Conservation (phyloP, 2,329 filamentous ascomycete genomes). For the Trichoderma sp. region DNA sequence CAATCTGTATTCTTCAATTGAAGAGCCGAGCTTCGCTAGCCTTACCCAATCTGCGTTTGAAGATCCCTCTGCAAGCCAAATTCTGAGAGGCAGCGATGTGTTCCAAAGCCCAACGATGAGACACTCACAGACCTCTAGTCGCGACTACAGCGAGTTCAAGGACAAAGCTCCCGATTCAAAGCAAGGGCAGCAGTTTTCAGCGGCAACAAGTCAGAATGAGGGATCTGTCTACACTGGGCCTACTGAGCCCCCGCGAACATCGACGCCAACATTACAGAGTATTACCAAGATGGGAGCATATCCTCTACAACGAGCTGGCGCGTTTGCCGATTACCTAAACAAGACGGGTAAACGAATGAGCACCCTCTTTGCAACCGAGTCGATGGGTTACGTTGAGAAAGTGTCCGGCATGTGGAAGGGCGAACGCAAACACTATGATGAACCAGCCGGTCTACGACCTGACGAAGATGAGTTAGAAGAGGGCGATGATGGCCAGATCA, state of each 20-base stretch:
- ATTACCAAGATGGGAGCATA: constrained; percentile 64
- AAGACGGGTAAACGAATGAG: constrained; percentile 78
- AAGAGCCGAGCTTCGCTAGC: constrained; percentile 70
- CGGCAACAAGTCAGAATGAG: constrained; percentile 39
- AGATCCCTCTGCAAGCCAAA: constrained; percentile 86
- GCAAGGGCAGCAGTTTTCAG: constrained; percentile 18
- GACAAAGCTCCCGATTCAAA: constrained; percentile 22
- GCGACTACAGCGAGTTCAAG: constrained; percentile 19
- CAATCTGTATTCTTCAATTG: constrained; percentile 66
- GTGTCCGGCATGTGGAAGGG: constrained; percentile 97
- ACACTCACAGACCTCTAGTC: constrained; percentile 43
- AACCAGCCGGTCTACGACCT: constrained; percentile 48
- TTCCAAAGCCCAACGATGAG: constrained; percentile 76
- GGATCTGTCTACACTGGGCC: constrained; percentile 31
- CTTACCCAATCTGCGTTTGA: constrained; percentile 66
- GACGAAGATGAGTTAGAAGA: constrained; percentile 56
- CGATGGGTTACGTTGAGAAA: constrained; percentile 95
- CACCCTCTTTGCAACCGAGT: constrained; percentile 77
- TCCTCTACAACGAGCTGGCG: constrained; percentile 77
- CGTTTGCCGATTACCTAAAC: constrained; percentile 78
- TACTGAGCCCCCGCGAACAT: constrained; percentile 24
- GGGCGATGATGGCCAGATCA: constrained; percentile 61
- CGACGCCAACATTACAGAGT: constrained; percentile 48
- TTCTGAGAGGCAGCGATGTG: constrained; percentile 80
- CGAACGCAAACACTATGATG: constrained; percentile 82